phyloP scores from a whole-genome alignment of 768 basidiomycete genomes.

The Gymnopilus junonius region DNA sequence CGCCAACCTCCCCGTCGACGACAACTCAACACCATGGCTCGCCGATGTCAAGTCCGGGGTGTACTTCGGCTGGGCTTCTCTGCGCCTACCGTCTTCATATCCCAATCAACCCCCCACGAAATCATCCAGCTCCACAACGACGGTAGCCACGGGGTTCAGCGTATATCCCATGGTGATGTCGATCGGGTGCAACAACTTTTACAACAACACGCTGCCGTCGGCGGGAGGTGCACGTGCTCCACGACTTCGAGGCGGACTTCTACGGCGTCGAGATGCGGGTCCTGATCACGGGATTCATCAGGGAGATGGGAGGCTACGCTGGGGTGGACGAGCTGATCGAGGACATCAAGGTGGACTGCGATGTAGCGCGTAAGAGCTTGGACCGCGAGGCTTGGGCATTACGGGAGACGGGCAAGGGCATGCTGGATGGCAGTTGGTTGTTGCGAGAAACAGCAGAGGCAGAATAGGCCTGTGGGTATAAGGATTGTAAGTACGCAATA shows the following conservation, averaged over 20 bases:
- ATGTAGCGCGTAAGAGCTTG: constrained; percentile 32
- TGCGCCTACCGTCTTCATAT: constrained; percentile 23
- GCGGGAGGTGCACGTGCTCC: constrained; percentile 33
- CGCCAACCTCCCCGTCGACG: constrained; percentile 32
- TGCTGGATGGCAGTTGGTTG: constrained; percentile 30
- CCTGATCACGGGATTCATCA: constrained; percentile 4
- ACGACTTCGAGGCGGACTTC: constrained; percentile 31
- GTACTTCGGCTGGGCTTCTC: constrained; percentile 33
- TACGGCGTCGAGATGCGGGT: constrained; percentile 35
- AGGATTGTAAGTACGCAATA: too few species aligned
- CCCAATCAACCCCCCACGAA: constrained; percentile 10
- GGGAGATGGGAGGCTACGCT: background rate
- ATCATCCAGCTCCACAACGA: too few species aligned
- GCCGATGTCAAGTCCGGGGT: constrained; percentile 27
- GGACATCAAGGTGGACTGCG: constrained; percentile 31
- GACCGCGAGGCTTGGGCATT: constrained; percentile 31
- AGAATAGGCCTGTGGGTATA: too few species aligned
- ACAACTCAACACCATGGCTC: constrained; percentile 30
- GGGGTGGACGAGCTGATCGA: constrained; percentile 26
- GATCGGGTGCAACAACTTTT: constrained; percentile 30
- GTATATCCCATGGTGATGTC: constrained; percentile 36
- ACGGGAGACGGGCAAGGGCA: constrained; percentile 28
- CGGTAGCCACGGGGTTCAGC: constrained; percentile 24
- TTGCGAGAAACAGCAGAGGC: constrained; percentile 20
- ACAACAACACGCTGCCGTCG: constrained; percentile 29